A percentile compares a stretch with the other conserved stretches of the same genome.
These are phyloP conservation scores for Erodium texanum DNA, from an alignment of 441 rosid genomes.

Conservation along the genomic window DNA sequence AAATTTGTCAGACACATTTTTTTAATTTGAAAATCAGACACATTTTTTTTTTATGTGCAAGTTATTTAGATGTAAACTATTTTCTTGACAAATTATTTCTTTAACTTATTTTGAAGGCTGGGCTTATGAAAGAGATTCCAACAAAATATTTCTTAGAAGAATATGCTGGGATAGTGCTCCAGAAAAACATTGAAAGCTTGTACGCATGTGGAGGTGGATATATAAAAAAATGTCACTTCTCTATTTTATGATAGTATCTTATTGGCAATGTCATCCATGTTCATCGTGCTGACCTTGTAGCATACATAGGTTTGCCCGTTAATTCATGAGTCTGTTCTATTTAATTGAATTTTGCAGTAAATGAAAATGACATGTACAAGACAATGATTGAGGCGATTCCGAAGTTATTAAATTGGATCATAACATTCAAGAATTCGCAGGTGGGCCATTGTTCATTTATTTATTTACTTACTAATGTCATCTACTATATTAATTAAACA, in stretches of 20 bases:
- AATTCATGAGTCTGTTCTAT: constrained; percentile 17
- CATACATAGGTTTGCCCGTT: constrained; percentile 10
- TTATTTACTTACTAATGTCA: constrained; percentile 14
- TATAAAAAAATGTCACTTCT: constrained; percentile 9
- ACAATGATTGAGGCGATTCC: constrained; percentile 67
- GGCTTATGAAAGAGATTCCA: constrained; percentile 58
- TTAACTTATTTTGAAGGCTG: constrained; percentile 50
- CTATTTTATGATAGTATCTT: constrained; percentile 16
- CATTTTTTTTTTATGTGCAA: constrained; percentile 16
- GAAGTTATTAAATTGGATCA: constrained; percentile 66
- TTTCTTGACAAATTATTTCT: not conserved
- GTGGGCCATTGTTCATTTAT: constrained; percentile 27
- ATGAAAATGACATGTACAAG: constrained; percentile 57
- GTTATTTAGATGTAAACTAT: constrained; percentile 14
- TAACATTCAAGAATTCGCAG: constrained; percentile 56
- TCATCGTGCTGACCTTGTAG: constrained; percentile 16
- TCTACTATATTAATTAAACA: not conserved
- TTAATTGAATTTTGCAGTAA: constrained; percentile 43
- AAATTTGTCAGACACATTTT: constrained; percentile 11
- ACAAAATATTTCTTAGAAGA: constrained; percentile 55
- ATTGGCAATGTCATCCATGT: constrained; percentile 10
- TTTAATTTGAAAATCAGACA: too few relatives aligned
- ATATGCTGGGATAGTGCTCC: constrained; percentile 53
- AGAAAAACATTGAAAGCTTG: constrained; percentile 74
- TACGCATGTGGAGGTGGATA: constrained; percentile 88